Evolutionary conservation across 495 filamentous ascomycete species (phyloP).

Genomic region (Penicillium angulare): DNA sequence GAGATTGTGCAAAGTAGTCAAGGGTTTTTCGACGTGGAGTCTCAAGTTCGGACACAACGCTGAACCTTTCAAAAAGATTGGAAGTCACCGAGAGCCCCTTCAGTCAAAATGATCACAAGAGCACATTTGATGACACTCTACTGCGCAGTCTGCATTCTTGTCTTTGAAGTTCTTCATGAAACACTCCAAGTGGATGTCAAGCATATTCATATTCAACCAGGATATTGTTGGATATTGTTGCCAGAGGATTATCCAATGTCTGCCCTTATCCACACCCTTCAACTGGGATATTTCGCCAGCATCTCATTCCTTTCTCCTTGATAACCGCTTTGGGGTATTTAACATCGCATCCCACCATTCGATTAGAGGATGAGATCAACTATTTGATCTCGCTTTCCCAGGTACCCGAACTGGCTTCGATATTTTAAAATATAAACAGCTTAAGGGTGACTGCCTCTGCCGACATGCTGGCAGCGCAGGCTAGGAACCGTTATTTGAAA

Average conservation of each 20-base stretch:
- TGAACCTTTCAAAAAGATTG: not conserved
- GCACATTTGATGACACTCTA: constrained; percentile 8
- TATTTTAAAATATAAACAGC: not conserved
- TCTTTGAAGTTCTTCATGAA: not conserved
- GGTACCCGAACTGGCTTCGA: not conserved
- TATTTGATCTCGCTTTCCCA: not conserved
- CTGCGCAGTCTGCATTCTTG: constrained; percentile 6
- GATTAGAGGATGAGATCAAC: not conserved
- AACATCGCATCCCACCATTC: not conserved
- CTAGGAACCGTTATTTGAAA: too few species aligned
- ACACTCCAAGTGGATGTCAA: not conserved
- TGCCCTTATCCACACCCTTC: constrained; percentile 5
- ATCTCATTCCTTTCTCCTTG: constrained; percentile 7
- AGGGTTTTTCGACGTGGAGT: not conserved
- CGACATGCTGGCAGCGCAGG: not conserved
- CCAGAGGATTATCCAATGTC: constrained; percentile 3
- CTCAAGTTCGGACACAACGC: not conserved
- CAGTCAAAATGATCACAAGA: not conserved
- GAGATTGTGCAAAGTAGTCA: not conserved
- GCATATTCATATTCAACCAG: not conserved
- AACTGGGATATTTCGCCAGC: constrained; percentile 8
- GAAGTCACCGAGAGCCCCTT: not conserved
- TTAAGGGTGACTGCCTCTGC: not conserved
- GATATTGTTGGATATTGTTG: constrained; percentile 3
- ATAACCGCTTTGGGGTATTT: not conserved